Conservation (phyloP, 176 grass and related monocot species). For the Rhynchospora tenuis region DNA sequence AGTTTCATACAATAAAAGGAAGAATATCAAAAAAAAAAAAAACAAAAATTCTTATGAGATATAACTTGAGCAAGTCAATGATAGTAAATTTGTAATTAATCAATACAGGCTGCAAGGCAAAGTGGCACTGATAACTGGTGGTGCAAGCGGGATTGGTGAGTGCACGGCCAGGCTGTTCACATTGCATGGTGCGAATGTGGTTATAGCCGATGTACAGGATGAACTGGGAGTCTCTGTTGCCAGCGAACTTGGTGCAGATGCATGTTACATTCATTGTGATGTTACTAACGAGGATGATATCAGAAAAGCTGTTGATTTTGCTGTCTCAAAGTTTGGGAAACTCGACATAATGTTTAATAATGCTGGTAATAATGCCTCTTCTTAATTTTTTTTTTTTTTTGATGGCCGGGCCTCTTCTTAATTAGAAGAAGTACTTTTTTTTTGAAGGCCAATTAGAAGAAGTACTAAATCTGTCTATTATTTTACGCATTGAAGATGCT, state of each 20-base stretch:
- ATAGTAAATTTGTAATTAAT: neutral
- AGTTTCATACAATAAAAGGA: neutral
- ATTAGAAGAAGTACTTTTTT: too few species aligned
- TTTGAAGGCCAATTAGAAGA: too few species aligned
- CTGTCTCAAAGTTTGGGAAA: slow-evolving; percentile 22
- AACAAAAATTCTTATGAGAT: neutral
- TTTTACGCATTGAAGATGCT: too few species aligned
- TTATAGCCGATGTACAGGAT: slow-evolving; percentile 34
- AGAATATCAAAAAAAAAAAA: too few species aligned
- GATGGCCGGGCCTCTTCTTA: too few species aligned
- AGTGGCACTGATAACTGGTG: slow-evolving; percentile 30
- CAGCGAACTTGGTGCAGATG: neutral
- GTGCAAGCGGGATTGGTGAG: slow-evolving; percentile 31
- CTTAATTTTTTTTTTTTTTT: too few species aligned
- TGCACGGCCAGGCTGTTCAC: slow-evolving; percentile 28
- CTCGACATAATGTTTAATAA: slow-evolving; percentile 51
- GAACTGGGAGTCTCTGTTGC: slow-evolving; percentile 14
- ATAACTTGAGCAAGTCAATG: neutral
- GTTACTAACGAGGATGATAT: slow-evolving; percentile 28
- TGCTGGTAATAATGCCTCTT: slow-evolving; percentile 25
- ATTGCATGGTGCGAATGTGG: slow-evolving; percentile 30
- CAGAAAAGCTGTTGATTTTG: slow-evolving; percentile 19
- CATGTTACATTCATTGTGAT: slow-evolving; percentile 27
- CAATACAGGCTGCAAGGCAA: slow-evolving; percentile 22
- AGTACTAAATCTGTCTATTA: too few species aligned